A percentile compares a stretch with the other conserved stretches of the same genome.
phyloP scores from a whole-genome alignment of 208 protist genomes.

The Trypanosoma cruzi region DNA sequence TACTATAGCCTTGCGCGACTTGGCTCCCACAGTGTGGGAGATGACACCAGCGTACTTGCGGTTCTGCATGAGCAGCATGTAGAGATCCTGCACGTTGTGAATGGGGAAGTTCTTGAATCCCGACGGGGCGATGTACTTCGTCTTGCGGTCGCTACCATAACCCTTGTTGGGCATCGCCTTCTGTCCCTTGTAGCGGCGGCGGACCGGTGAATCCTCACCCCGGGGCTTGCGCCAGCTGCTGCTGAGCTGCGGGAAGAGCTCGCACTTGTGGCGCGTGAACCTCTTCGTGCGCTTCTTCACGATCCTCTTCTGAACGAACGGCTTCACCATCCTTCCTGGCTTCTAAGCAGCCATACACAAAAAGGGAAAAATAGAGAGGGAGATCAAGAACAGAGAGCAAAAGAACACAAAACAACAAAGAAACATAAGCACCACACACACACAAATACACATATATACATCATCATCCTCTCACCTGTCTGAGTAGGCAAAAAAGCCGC shows the following conservation, averaged over 20 bases:
- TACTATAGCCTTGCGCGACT: conserved; percentile 96
- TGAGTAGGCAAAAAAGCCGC: too few relatives aligned
- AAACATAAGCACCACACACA: too few relatives aligned
- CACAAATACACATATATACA: neutral
- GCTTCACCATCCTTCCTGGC: conserved; percentile 96
- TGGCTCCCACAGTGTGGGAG: conserved; percentile 94
- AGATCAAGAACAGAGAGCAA: neutral
- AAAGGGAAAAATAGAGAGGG: neutral
- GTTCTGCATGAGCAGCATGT: conserved; percentile 99
- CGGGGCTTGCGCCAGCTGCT: conserved; percentile 98
- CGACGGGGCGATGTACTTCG: conserved; percentile 96
- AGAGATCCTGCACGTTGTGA: conserved; percentile 96
- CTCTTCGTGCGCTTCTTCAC: conserved; percentile 98
- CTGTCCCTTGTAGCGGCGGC: conserved; percentile 97
- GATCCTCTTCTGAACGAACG: conserved; percentile 89
- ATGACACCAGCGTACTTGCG: conserved; percentile 99
- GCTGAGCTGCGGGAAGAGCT: conserved; percentile 94
- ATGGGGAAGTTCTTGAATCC: conserved; percentile 98
- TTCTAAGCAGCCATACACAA: conserved; percentile 29
- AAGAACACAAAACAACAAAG: too few relatives aligned
- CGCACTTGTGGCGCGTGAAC: conserved; percentile 97
- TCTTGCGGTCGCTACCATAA: conserved; percentile 98
- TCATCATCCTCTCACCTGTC: too few relatives aligned
- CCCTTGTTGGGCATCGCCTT: conserved; percentile 98
- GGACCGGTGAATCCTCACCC: conserved; percentile 99